Evolutionary conservation across 306 rosid genomes (phyloP).

Genomic region (Lagenaria siceraria): DNA sequence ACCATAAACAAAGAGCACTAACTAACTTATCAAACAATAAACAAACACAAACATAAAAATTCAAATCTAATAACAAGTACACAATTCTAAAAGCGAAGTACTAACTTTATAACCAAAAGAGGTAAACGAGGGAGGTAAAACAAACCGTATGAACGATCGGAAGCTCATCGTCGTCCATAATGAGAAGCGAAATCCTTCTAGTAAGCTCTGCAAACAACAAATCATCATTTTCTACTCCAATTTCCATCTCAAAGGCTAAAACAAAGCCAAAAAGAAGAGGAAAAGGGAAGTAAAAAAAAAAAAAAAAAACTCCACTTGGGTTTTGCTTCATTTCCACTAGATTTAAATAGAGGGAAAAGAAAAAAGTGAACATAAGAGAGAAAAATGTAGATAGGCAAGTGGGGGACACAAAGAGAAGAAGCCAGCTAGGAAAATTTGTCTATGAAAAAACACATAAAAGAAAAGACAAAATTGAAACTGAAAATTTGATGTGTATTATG

Average conservation of each 20-base stretch:
- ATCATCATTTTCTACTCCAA: slow-evolving; percentile 9
- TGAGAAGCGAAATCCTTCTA: slow-evolving; percentile 53
- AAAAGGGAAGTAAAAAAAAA: not conserved
- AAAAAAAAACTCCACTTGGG: not conserved
- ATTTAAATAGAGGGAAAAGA: not conserved
- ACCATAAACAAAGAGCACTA: not conserved
- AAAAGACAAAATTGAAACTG: not conserved
- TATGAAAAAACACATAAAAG: not conserved
- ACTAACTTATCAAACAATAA: not conserved
- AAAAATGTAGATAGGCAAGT: too few species aligned
- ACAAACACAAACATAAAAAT: not conserved
- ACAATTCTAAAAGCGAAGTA: too few species aligned
- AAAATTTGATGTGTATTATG: not conserved
- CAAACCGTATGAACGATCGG: slow-evolving; percentile 23
- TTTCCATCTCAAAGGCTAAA: not conserved
- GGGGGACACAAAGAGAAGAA: not conserved
- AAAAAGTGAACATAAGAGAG: not conserved
- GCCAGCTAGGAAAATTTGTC: not conserved
- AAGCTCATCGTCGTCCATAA: slow-evolving; percentile 63
- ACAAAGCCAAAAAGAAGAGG: not conserved
- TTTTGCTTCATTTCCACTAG: not conserved
- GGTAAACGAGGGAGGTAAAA: not conserved
- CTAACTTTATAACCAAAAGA: not conserved
- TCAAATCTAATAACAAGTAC: too few species aligned
- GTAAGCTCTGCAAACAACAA: slow-evolving; percentile 52